Conservation (phyloP, 2,329 filamentous ascomycete species). For the Amauroascus verrucosus region DNA sequence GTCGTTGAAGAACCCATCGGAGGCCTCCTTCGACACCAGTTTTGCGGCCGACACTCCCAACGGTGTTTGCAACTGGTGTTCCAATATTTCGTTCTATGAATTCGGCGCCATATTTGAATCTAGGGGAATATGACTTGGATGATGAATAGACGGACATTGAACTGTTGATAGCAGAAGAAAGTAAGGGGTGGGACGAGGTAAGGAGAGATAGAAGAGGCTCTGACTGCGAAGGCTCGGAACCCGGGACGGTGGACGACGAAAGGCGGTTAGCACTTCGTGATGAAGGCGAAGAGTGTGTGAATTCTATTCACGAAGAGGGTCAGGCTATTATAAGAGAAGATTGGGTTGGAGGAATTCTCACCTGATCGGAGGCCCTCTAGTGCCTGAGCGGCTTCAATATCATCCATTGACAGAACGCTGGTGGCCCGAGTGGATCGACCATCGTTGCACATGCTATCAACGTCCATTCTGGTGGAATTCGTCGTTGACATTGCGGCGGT, state of each 20-base stretch:
- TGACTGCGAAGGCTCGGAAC: conserved; percentile 43
- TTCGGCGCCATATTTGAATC: conserved; percentile 80
- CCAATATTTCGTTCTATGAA: conserved; percentile 81
- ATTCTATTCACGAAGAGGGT: conserved; percentile 41
- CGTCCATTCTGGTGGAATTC: conserved; percentile 29
- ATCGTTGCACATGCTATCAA: conserved; percentile 29
- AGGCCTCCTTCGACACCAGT: conserved; percentile 83
- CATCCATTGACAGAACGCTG: conserved; percentile 41
- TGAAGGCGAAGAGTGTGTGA: conserved; percentile 52
- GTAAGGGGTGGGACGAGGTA: conserved; percentile 75
- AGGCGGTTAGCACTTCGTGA: conserved; percentile 27
- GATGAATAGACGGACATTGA: conserved; percentile 76
- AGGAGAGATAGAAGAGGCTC: conserved; percentile 80
- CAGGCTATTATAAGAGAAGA: not conserved
- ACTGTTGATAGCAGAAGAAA: conserved; percentile 74
- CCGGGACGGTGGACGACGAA: conserved; percentile 23
- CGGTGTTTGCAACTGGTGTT: conserved; percentile 71
- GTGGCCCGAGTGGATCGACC: conserved; percentile 36
- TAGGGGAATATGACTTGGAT: conserved; percentile 82
- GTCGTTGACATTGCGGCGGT: conserved; percentile 2
- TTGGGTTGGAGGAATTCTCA: conserved; percentile 32
- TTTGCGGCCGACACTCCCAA: conserved; percentile 69
- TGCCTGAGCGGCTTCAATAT: conserved; percentile 58
- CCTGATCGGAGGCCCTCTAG: conserved; percentile 64
- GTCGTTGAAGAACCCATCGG: conserved; percentile 61